Base-by-base conservation (phyloP, 495 filamentous ascomycete species). In the Physcia stellaris region DNA sequence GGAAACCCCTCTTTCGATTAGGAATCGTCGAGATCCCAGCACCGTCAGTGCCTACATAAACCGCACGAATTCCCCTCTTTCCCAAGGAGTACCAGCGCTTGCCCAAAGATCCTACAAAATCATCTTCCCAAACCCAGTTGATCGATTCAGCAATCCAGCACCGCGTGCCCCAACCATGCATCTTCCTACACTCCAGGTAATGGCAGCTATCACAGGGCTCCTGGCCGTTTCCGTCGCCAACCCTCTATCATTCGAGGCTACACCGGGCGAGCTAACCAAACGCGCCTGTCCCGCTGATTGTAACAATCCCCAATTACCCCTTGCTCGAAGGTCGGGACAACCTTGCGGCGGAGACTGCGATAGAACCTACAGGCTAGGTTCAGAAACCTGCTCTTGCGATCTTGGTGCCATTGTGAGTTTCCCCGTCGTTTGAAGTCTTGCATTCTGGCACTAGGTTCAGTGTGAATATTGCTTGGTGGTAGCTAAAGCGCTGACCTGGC, bases 321-420 rank as follows among this genome's bases (percentile, higher is more conserved):
- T 40, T 31, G 22, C 37, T 11, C 37, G 24, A 6, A 35, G 32
- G 20, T 12, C 4, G 24, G 37, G 37, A 3, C 6, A 31, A 28
- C 24, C 37, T 4, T 40, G 24, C 37, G 37, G 37, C 19, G 37
- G 37, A 9, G 4, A 26, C 27, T 40, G 37, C 24, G 37, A 40
- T 18, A 35, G 11, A 16, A 40, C 37, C 4, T 40, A 40, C 15
- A 26, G 37, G 9, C 4, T 17, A 7, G 37, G 37, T 4, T 16
- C 37, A 10, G 11, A 11, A n/a, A 40, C 37, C 2, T 40, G 37
- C 37, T 40, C 37, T 13, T 40, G 37, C 37, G 20, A 40, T 31
- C 17, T 40, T 2, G 37, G 37, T 31, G 23, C 37, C 17, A 40
- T 40, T 32, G 37, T 40, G 23, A 32, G 37, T 40, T 16, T 12